Percentiles rank a stretch among this genome's conserved stretches.
These are phyloP conservation scores for Solanum commersonii DNA, from an alignment of 257 asterid species.

Conservation along the genomic window DNA sequence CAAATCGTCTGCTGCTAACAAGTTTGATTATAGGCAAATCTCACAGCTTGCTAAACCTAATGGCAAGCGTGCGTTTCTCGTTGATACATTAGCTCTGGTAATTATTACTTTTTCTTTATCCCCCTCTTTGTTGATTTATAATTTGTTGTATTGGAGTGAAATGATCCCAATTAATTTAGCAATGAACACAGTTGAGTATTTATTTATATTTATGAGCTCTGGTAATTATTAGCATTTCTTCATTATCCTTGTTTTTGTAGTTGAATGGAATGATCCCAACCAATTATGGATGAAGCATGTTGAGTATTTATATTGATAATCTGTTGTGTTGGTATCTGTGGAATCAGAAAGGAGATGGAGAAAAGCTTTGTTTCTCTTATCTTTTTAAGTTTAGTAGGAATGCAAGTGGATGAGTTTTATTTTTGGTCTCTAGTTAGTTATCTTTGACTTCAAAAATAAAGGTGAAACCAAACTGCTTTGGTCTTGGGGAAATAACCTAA, in stretches of 20 bases:
- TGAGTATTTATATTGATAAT: neutral
- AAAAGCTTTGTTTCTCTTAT: neutral
- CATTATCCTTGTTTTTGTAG: neutral
- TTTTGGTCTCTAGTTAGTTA: neutral
- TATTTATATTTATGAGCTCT: conserved; percentile 3
- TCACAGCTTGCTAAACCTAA: conserved; percentile 40
- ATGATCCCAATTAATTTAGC: neutral
- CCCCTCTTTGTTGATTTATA: neutral
- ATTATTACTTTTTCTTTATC: neutral
- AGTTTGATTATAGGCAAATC: conserved; percentile 29
- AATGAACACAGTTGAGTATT: neutral
- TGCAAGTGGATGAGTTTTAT: neutral
- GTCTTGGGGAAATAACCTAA: neutral
- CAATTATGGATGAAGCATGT: neutral
- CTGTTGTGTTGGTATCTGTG: neutral
- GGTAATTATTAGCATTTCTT: conserved; percentile 11
- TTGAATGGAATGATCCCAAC: neutral
- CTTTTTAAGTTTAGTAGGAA: neutral
- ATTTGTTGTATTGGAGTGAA: neutral
- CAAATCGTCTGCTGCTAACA: conserved; percentile 7
- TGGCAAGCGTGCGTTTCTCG: conserved; percentile 33
- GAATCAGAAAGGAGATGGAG: neutral
- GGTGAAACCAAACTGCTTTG: neutral
- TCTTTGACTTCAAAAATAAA: neutral
- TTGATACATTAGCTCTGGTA: conserved; percentile 53